phyloP scores from a whole-genome alignment of 2,329 filamentous ascomycete genomes.

The Hymenoscyphus scutula region DNA sequence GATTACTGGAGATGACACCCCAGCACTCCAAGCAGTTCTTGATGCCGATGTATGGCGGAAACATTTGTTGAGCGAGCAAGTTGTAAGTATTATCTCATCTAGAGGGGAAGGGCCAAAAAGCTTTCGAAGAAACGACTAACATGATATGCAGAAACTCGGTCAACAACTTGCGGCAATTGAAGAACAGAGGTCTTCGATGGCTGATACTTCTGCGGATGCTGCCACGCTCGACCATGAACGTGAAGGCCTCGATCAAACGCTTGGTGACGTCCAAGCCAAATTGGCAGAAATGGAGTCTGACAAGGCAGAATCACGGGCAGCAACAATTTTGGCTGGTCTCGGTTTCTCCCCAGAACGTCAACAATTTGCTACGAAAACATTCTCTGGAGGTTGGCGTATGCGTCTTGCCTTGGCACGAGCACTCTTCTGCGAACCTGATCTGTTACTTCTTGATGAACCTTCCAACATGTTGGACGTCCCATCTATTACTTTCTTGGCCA shows the following conservation, averaged over 20 bases:
- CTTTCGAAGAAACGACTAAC: not conserved
- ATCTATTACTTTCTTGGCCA: conserved; percentile 97
- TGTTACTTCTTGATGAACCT: conserved; percentile 95
- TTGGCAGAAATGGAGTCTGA: conserved; percentile 98
- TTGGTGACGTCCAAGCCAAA: conserved; percentile 88
- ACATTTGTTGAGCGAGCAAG: conserved; percentile 85
- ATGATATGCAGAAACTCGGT: conserved; percentile 62
- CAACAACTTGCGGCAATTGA: conserved; percentile 76
- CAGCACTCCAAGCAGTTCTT: conserved; percentile 88
- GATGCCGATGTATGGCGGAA: conserved; percentile 99
- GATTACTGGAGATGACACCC: conserved; percentile 93
- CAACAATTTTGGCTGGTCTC: conserved; percentile 93
- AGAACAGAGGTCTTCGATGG: conserved; percentile 71
- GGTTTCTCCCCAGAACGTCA: conserved; percentile 94
- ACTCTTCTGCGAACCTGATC: conserved; percentile 95
- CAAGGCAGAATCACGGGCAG: conserved; percentile 92
- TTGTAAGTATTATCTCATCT: conserved; percentile 54
- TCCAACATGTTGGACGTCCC: conserved; percentile 99
- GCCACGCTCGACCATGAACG: conserved; percentile 80
- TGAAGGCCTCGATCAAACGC: conserved; percentile 84
- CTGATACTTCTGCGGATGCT: conserved; percentile 89
- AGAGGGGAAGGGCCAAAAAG: too few species aligned
- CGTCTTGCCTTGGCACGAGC: conserved; percentile 90
- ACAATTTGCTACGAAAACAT: conserved; percentile 91
- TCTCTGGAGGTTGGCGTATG: conserved; percentile 99